Percentiles rank a stretch among this genome's conserved stretches.
phyloP scores from a whole-genome alignment of 306 rosid genomes.

The Chamaecrista fasciculata region DNA sequence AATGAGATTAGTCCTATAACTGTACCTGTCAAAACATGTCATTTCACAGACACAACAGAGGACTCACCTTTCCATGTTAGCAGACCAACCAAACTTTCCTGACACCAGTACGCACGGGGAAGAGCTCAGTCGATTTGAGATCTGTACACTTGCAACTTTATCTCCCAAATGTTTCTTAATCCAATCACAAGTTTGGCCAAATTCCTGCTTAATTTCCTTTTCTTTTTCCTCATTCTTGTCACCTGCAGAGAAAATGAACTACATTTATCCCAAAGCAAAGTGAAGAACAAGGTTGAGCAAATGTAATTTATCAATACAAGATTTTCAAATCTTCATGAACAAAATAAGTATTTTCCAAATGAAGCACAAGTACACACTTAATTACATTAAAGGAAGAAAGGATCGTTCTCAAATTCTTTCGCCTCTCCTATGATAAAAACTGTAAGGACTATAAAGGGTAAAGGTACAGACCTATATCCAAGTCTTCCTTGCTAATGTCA shows the following conservation, averaged over 20 bases:
- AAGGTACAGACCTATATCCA: constrained; percentile 69
- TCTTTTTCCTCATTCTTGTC: constrained; percentile 91
- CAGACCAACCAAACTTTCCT: constrained; percentile 99
- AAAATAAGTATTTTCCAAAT: constrained; percentile 1
- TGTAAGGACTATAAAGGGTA: not conserved
- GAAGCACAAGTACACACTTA: not conserved
- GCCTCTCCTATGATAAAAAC: not conserved
- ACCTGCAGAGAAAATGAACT: constrained; percentile 48
- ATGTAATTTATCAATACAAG: not conserved
- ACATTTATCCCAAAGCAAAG: not conserved
- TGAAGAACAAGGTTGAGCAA: not conserved
- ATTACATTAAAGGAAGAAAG: constrained; percentile 9
- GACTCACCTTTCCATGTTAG: constrained; percentile 91
- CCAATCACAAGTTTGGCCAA: constrained; percentile 88
- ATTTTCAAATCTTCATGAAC: not conserved
- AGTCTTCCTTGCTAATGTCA: constrained; percentile 97
- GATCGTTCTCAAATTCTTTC: not conserved
- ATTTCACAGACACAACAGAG: constrained; percentile 11
- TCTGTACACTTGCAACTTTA: constrained; percentile 89
- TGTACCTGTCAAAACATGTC: constrained; percentile 13
- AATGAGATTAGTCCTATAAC: too few relatives aligned
- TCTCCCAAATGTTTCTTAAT: constrained; percentile 88
- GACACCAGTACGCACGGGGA: constrained; percentile 95
- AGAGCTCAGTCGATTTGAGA: constrained; percentile 84
- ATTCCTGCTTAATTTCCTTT: constrained; percentile 85